These are phyloP conservation scores for Areca catechu DNA, from an alignment of 176 grass and related monocot genomes.

Conservation along the genomic window DNA sequence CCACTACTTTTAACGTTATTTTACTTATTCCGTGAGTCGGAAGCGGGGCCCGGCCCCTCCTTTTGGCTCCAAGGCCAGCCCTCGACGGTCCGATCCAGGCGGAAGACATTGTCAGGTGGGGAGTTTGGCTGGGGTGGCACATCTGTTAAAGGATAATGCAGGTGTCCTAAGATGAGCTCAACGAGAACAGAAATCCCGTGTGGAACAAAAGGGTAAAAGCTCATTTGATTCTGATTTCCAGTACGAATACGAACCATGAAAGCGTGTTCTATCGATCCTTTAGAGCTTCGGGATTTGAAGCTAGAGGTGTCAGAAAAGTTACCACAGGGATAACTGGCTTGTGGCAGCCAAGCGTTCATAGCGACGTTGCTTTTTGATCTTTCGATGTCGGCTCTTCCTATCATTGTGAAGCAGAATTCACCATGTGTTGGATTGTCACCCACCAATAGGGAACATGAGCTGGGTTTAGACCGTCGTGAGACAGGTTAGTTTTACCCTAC, in stretches of 20 bases:
- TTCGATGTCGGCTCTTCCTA: too few relatives aligned
- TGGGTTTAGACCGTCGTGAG: too few relatives aligned
- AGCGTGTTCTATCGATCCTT: constrained; percentile 62
- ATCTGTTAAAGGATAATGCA: constrained; percentile 60
- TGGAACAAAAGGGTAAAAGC: constrained; percentile 77
- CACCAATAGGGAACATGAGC: too few relatives aligned
- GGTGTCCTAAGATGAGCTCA: constrained; percentile 64
- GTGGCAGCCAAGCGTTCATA: constrained; percentile 20
- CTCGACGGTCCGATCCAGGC: not conserved
- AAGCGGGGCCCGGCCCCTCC: constrained; percentile 20
- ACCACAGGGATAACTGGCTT: constrained; percentile 35
- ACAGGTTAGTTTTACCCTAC: too few relatives aligned
- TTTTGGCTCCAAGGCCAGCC: constrained; percentile 2
- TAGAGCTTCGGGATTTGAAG: constrained; percentile 57
- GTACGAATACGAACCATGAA: constrained; percentile 58
- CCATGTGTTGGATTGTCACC: too few relatives aligned
- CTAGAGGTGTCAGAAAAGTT: constrained; percentile 38
- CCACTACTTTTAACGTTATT: constrained; percentile 55
- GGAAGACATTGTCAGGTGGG: constrained; percentile 29
- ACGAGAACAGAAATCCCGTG: constrained; percentile 56
- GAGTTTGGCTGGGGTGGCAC: constrained; percentile 46
- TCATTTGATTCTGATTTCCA: constrained; percentile 63
- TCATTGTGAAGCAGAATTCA: too few relatives aligned
- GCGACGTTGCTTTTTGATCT: too few relatives aligned
- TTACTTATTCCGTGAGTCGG: constrained; percentile 39